Conservation (phyloP, 768 basidiomycete species). For the Tricholomella constricta region DNA sequence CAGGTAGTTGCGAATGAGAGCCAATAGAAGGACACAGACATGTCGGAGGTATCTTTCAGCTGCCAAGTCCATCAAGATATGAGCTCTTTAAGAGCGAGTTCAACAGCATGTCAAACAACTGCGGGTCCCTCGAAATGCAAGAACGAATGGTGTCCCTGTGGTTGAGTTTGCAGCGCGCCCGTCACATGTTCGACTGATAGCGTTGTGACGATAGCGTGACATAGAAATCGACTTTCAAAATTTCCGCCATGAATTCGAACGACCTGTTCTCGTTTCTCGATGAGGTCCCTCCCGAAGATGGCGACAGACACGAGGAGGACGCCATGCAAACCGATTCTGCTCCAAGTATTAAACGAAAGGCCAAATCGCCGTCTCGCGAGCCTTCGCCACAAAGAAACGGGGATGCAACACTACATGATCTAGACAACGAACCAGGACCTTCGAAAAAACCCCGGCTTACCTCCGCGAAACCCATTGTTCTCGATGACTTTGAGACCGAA, state of each 20-base stretch:
- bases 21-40: no score
- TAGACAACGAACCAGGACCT: constrained; percentile 38
- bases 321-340: constrained; percentile 25
- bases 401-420: constrained; percentile 22
- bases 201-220: not conserved
- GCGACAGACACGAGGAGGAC: constrained; percentile 35
- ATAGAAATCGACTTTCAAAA: constrained; percentile 11
- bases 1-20: no score
- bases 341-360: constrained; percentile 43
- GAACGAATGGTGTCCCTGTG: no score
- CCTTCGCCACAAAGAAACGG: constrained; percentile 17
- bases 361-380: constrained; percentile 27
- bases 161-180: no score
- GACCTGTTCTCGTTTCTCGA: constrained; percentile 76
- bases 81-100: no score
- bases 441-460: constrained; percentile 64
- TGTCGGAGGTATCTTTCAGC: no score
- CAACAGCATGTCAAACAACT: no score
- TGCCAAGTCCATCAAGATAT: no score
- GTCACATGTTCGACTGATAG: no score
- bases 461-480: constrained; percentile 71
- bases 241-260: constrained; percentile 42
- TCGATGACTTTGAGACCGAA: constrained; percentile 95
- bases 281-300: constrained; percentile 40
- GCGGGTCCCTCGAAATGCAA: no score